Conservation (phyloP, 768 basidiomycete genomes). For the Bullera alba region DNA sequence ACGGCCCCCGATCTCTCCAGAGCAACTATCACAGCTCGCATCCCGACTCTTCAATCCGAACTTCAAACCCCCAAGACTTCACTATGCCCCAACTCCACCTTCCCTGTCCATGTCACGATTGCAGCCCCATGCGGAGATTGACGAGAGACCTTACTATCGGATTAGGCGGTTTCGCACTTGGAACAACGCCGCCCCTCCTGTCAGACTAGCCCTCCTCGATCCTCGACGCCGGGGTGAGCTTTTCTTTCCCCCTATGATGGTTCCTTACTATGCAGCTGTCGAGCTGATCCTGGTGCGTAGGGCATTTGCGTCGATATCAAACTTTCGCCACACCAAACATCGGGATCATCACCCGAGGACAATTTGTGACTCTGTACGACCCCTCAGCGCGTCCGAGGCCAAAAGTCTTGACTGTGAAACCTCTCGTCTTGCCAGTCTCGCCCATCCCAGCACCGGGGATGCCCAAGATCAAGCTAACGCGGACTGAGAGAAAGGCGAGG, state of each 20-base stretch:
- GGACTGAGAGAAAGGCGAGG: neutral
- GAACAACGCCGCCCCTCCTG: constrained; percentile 8
- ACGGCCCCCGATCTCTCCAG: neutral
- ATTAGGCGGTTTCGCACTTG: constrained; percentile 21
- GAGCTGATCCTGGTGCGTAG: constrained; percentile 4
- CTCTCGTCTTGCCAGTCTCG: neutral
- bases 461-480: neutral
- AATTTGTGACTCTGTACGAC: neutral
- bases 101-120: constrained; percentile 8
- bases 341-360: neutral
- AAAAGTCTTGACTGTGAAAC: neutral
- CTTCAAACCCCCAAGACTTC: constrained; percentile 5
- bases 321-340: constrained; percentile 14
- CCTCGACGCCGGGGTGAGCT: constrained; percentile 14
- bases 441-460: neutral
- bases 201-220: constrained; percentile 13
- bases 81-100: constrained; percentile 6
- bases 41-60: neutral
- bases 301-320: constrained; percentile 15
- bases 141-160: constrained; percentile 8
- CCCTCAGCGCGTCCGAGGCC: neutral
- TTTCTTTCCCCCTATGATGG: neutral
- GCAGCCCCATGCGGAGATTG: constrained; percentile 8
- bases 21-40: neutral
- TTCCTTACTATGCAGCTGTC: neutral